Base-by-base conservation (phyloP, 345 rosid species). In the Murraya koenigii region DNA sequence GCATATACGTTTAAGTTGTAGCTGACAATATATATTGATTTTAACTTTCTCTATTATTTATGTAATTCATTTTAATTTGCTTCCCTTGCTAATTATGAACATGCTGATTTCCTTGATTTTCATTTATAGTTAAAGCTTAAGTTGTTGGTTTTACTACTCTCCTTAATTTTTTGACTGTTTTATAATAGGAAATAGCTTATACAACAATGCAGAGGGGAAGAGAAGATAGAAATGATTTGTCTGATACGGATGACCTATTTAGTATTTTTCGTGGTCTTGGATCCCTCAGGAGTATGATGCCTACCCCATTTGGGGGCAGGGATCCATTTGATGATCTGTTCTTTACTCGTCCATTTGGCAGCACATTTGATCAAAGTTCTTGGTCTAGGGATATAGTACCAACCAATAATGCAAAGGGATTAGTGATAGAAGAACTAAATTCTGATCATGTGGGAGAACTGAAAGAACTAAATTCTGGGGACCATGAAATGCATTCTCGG, bases 271-370 rank as follows among this genome's bases (percentile, higher is more conserved):
- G 39, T 2, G 79, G 82, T 54, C 81, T 86, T 54, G 81, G 87
- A 73, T 80, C 66, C n/a, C 36, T 4, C 28, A 66, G 77, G 26
- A 76, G 86, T 7, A 54, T 71, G 85, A 87, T 80, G 77, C 82
- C 87, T 62, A 77, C 90, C 61, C 70, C 90, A 33, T 89, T 89
- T 83, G 90, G 97, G 61, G 87, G 86, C 26, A 82, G 87, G 77
- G 92, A 92, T 88, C 94, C 91, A 66, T 95, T 93, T 77, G 90
- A 93, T 71, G 94, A 93, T 41, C 93, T 90, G 0, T 88, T 95
- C 84, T 89, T 93, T 76, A 85, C 87, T 69, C 87, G 78, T 32
- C 90, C 97, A 1, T 82, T 85, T 67, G 92, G 82, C 22, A 66
- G 64, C 60, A 44, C 22, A 76, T 78, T 83, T 54, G 81, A 77